Conservation (phyloP, 73 alveolate species). For the Diophrys sp. region DNA sequence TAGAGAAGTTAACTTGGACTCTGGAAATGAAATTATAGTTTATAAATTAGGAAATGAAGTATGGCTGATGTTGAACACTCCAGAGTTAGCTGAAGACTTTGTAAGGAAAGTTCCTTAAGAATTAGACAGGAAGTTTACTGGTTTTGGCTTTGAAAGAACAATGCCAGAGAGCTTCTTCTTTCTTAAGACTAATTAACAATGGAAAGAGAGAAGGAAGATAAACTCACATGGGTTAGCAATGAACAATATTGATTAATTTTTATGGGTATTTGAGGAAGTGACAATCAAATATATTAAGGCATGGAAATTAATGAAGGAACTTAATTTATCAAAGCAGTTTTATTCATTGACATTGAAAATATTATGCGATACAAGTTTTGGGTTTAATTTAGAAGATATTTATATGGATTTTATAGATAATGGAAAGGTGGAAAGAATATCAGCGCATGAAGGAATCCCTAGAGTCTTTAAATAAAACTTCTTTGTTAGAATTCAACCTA, state of each 20-base stretch:
- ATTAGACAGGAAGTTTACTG: background rate
- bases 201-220: background rate
- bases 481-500: background rate
- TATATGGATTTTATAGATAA: too few relatives aligned
- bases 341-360: background rate
- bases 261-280: background rate
- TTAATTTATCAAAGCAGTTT: background rate
- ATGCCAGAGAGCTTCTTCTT: background rate
- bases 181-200: background rate
- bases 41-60: background rate
- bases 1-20: background rate
- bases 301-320: background rate
- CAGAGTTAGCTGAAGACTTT: background rate
- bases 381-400: background rate
- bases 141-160: background rate
- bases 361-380: background rate
- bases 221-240: background rate
- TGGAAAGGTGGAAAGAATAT: background rate
- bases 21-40: slow-evolving; percentile 3
- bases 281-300: background rate
- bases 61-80: background rate
- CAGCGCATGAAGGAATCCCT: background rate
- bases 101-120: background rate
- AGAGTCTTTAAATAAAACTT: too few relatives aligned
- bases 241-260: background rate